These are phyloP conservation scores for Beauveria sp. DNA, from an alignment of 2,329 filamentous ascomycete species.

Conservation along the genomic window DNA sequence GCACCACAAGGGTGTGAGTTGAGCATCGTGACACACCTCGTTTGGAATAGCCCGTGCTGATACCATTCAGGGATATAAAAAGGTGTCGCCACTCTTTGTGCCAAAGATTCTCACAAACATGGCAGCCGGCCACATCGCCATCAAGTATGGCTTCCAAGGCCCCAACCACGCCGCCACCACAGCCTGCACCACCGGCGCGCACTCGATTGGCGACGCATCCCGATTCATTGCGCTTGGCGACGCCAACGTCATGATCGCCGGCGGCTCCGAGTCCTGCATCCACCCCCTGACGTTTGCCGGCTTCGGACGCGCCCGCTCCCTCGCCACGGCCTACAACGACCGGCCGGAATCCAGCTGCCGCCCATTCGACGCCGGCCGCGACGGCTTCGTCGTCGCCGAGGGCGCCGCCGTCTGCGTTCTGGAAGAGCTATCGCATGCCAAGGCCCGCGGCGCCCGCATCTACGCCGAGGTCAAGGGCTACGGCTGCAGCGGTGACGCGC, in stretches of 20 bases:
- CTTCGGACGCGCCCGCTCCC: slow-evolving; percentile 78
- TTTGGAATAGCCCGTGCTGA: background rate
- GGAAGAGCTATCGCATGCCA: slow-evolving; percentile 86
- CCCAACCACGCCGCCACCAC: slow-evolving; percentile 92
- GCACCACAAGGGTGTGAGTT: slow-evolving; percentile 62
- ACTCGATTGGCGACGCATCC: slow-evolving; percentile 90
- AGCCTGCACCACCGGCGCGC: slow-evolving; percentile 91
- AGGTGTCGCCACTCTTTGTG: slow-evolving; percentile 88
- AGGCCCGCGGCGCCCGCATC: slow-evolving; percentile 66
- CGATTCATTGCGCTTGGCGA: slow-evolving; percentile 87
- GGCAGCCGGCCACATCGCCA: slow-evolving; percentile 88
- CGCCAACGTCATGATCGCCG: slow-evolving; percentile 92
- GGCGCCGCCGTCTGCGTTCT: slow-evolving; percentile 82
- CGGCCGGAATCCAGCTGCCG: slow-evolving; percentile 64
- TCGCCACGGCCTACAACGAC: slow-evolving; percentile 75
- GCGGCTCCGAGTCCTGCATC: slow-evolving; percentile 89
- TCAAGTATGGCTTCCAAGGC: slow-evolving; percentile 81
- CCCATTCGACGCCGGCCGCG: slow-evolving; percentile 74
- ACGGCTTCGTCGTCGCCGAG: slow-evolving; percentile 88
- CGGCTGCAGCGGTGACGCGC: slow-evolving; percentile 80
- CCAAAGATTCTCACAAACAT: slow-evolving; percentile 91
- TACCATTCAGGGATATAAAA: slow-evolving; percentile 67
- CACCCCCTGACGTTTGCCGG: slow-evolving; percentile 89
- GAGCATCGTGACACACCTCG: background rate
- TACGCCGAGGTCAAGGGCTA: slow-evolving; percentile 89